Evolutionary conservation across 108 stramenopile genomes (phyloP).

Genomic region (Phaeodactylum tricornutum): DNA sequence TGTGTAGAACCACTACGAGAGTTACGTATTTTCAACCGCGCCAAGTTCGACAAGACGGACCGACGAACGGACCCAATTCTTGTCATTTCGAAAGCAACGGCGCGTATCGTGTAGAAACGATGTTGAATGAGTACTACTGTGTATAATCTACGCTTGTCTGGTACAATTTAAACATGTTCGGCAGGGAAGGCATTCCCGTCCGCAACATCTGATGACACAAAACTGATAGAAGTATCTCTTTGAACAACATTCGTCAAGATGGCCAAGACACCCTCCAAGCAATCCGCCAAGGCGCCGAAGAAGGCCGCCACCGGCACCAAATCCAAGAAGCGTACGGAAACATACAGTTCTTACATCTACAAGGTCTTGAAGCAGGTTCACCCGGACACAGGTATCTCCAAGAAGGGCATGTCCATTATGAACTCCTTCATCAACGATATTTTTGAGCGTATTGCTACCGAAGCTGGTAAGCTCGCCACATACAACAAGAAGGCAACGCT

Average conservation of each 20-base stretch:
- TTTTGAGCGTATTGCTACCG: slow-evolving; percentile 84
- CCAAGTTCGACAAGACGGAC: no score
- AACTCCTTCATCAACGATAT: slow-evolving; percentile 94
- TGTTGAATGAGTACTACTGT: no score
- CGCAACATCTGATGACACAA: slow-evolving; percentile 2
- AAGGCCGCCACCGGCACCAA: slow-evolving; percentile 30
- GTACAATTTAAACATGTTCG: no score
- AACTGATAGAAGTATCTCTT: no score
- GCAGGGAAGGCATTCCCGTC: no score
- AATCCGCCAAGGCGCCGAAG: slow-evolving; percentile 34
- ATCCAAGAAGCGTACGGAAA: slow-evolving; percentile 76
- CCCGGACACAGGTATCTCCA: slow-evolving; percentile 84
- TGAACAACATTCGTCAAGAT: slow-evolving; percentile 20
- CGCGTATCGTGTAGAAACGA: no score
- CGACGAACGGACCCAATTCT: no score
- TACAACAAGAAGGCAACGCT: slow-evolving; percentile 95
- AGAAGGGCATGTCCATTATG: slow-evolving; percentile 90
- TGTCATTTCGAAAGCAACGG: no score
- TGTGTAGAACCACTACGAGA: no score
- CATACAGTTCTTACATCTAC: slow-evolving; percentile 90
- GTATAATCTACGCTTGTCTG: no score
- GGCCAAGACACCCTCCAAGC: slow-evolving; percentile 62
- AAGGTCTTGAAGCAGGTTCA: slow-evolving; percentile 86
- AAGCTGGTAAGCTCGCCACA: slow-evolving; percentile 81
- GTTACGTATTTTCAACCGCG: no score